These are phyloP conservation scores for Acacia melanoxylon DNA, from an alignment of 306 rosid genomes.

Conservation along the genomic window DNA sequence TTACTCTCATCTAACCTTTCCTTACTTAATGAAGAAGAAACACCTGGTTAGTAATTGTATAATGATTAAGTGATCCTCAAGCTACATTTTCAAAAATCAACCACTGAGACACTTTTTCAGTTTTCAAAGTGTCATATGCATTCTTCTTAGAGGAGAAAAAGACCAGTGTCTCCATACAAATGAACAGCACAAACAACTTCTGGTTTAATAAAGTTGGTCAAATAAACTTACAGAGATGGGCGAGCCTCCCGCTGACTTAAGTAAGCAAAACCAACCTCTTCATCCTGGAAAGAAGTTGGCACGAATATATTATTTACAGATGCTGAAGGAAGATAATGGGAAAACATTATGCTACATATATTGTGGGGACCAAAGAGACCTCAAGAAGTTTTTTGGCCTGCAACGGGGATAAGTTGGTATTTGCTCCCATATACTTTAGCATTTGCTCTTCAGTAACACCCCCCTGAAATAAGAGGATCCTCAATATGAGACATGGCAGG, in stretches of 20 bases:
- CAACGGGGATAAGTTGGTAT: conserved; percentile 60
- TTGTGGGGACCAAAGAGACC: conserved; percentile 49
- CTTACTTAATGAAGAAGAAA: neutral
- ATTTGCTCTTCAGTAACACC: conserved; percentile 96
- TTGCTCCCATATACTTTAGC: conserved; percentile 95
- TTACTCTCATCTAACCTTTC: neutral
- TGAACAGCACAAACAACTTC: conserved; percentile 6
- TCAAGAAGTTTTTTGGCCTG: conserved; percentile 83
- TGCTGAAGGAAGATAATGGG: conserved; percentile 18
- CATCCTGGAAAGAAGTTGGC: conserved; percentile 63
- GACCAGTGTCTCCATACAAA: neutral
- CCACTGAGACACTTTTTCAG: neutral
- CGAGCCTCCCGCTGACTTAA: conserved; percentile 88
- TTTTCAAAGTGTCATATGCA: neutral
- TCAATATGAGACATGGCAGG: conserved; percentile 17
- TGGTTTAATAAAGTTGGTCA: conserved; percentile 35
- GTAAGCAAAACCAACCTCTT: conserved; percentile 85
- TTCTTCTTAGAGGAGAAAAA: neutral
- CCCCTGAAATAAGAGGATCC: conserved; percentile 52
- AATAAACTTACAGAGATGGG: conserved; percentile 85
- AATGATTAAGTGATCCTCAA: neutral
- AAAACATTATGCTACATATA: conserved; percentile 22
- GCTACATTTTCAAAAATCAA: neutral
- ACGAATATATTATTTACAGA: conserved; percentile 13
- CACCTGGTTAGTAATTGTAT: neutral